Percentiles rank a stretch among this genome's conserved stretches.
Conservation (phyloP, 768 basidiomycete genomes). For the Steccherinum ochraceum region DNA sequence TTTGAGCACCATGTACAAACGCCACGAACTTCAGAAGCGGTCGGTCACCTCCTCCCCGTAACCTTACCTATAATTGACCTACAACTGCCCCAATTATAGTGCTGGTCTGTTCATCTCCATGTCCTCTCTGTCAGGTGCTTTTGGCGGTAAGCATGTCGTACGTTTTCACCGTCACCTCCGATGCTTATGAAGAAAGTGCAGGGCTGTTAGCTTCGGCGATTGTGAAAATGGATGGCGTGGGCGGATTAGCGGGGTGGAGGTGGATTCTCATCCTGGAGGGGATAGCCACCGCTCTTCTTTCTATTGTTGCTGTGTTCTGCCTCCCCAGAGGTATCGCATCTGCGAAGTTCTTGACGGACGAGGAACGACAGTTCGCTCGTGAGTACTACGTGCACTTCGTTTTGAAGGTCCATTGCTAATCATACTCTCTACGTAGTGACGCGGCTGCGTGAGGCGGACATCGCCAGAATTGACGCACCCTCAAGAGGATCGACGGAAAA, state of each 20-base stretch:
- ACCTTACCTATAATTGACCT: too few relatives aligned
- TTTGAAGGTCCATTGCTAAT: too few relatives aligned
- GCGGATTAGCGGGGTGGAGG: slow-evolving; percentile 49
- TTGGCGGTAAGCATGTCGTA: slow-evolving; percentile 35
- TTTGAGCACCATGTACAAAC: slow-evolving; percentile 53
- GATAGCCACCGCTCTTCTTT: slow-evolving; percentile 36
- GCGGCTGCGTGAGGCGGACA: slow-evolving; percentile 15
- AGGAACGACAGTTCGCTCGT: slow-evolving; percentile 53
- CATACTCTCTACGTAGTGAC: slow-evolving; percentile 12
- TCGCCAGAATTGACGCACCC: slow-evolving; percentile 1
- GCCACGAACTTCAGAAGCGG: slow-evolving; percentile 56
- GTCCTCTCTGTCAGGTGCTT: slow-evolving; percentile 61
- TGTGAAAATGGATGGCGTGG: slow-evolving; percentile 49
- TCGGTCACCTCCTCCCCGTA: too few relatives aligned
- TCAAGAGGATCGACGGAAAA: not conserved
- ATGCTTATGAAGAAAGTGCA: too few relatives aligned
- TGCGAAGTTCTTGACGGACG: slow-evolving; percentile 47
- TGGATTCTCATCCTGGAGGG: slow-evolving; percentile 73
- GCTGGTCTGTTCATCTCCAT: slow-evolving; percentile 62
- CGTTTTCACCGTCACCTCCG: too few relatives aligned
- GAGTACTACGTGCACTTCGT: slow-evolving; percentile 13
- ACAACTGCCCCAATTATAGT: too few relatives aligned
- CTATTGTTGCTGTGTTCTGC: slow-evolving; percentile 33
- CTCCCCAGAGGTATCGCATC: slow-evolving; percentile 43
- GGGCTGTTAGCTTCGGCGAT: slow-evolving; percentile 64